phyloP scores from a whole-genome alignment of 1,284 basidiomycete species.

The Vanrija pseudolonga region DNA sequence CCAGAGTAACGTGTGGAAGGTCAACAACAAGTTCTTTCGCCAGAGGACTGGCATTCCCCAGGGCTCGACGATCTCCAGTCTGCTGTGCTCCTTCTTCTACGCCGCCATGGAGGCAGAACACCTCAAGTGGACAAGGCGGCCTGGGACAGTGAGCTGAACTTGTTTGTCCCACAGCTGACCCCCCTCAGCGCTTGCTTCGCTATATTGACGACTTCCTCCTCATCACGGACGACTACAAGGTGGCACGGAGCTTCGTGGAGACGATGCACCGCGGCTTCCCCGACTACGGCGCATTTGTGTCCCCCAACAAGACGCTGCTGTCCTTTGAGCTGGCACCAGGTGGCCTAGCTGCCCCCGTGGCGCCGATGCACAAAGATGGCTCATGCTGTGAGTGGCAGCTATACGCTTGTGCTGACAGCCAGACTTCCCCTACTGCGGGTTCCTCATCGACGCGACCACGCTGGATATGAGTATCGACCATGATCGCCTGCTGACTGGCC shows the following conservation, averaged over 20 bases:
- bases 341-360: constrained; percentile 24
- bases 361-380: constrained; percentile 9
- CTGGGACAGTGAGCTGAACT: constrained; percentile 58
- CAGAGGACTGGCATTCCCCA: constrained; percentile 93
- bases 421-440: constrained; percentile 91
- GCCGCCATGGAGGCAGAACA: constrained; percentile 74
- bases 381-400: constrained; percentile 4
- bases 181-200: constrained; percentile 67
- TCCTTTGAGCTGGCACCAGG: constrained; percentile 33
- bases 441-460: constrained; percentile 67
- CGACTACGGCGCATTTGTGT: constrained; percentile 88
- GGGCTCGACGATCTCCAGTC: constrained; percentile 82
- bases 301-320: constrained; percentile 79
- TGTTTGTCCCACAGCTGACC: constrained; percentile 2
- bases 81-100: constrained; percentile 92
- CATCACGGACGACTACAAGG: constrained; percentile 64
- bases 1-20: constrained; percentile 85
- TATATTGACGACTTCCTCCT: constrained; percentile 93
- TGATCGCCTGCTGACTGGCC: constrained; percentile 57
- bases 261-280: constrained; percentile 82
- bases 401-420: constrained; percentile 6
- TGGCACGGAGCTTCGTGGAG: constrained; percentile 68
- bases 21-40: constrained; percentile 48
- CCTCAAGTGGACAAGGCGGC: constrained; percentile 60
- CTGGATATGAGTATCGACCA: constrained; percentile 75